Conservation (phyloP, 139 green algal species). For the Haematococcus lacustris region DNA sequence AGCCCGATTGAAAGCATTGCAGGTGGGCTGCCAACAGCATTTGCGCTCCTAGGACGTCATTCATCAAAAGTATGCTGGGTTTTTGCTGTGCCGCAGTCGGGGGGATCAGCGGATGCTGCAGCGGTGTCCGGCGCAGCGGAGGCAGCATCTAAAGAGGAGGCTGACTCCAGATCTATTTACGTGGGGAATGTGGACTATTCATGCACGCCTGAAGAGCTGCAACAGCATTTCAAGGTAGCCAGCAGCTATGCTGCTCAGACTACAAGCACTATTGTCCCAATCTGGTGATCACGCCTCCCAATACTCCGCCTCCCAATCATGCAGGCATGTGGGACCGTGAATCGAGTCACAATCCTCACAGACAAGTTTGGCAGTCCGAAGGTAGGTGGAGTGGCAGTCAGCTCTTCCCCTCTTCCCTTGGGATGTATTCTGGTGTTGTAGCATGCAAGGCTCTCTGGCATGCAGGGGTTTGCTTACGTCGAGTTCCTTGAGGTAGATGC, state of each 20-base stretch:
- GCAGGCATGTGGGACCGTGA: slow-evolving; percentile 91
- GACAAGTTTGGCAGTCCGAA: slow-evolving; percentile 92
- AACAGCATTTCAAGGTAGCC: slow-evolving; percentile 74
- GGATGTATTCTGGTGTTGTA: too few relatives aligned
- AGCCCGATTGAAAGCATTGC: slow-evolving; percentile 66
- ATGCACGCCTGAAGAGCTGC: slow-evolving; percentile 90
- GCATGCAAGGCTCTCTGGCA: neutral
- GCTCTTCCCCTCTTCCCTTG: neutral
- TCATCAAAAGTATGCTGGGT: neutral
- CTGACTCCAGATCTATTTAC: slow-evolving; percentile 81
- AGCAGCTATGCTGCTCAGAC: neutral
- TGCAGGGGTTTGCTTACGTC: slow-evolving; percentile 91
- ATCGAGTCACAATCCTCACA: slow-evolving; percentile 96
- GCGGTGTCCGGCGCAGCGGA: too few relatives aligned
- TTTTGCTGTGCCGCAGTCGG: too few relatives aligned
- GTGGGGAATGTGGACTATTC: slow-evolving; percentile 93
- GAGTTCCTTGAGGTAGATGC: slow-evolving; percentile 96
- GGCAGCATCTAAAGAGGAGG: slow-evolving; percentile 69
- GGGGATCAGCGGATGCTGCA: too few relatives aligned
- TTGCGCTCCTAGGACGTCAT: neutral
- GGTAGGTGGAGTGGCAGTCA: slow-evolving; percentile 25
- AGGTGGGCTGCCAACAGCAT: slow-evolving; percentile 26
- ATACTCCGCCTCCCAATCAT: slow-evolving; percentile 18
- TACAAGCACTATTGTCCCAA: neutral
- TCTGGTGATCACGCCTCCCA: neutral